These are phyloP conservation scores for Pisolithus albus DNA, from an alignment of 768 basidiomycete genomes.

Conservation along the genomic window DNA sequence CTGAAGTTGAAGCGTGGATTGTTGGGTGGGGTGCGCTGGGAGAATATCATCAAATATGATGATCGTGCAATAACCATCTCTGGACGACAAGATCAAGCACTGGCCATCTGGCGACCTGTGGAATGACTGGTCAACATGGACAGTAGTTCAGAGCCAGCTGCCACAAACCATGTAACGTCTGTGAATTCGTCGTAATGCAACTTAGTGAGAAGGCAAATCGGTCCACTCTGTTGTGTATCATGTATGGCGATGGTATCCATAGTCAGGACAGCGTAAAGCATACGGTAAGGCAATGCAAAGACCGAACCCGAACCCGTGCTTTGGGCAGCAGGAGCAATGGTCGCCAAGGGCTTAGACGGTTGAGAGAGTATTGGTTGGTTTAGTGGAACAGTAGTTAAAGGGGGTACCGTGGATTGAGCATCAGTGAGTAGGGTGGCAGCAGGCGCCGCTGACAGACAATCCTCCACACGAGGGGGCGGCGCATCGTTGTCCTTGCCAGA, in stretches of 20 bases:
- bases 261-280: constrained; percentile 92
- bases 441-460: constrained; percentile 5
- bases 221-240: constrained; percentile 93
- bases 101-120: constrained; percentile 94
- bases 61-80: constrained; percentile 96
- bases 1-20: constrained; percentile 83
- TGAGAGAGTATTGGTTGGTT: constrained; percentile 11
- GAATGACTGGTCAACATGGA: constrained; percentile 2
- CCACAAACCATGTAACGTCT: constrained; percentile 84
- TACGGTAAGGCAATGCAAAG: constrained; percentile 87
- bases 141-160: neutral
- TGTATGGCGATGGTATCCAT: constrained; percentile 95
- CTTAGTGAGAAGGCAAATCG: constrained; percentile 86
- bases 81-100: constrained; percentile 81
- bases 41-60: constrained; percentile 93
- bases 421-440: neutral
- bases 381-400: neutral
- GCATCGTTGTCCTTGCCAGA: constrained; percentile 29
- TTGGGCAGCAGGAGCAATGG: constrained; percentile 37
- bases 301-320: constrained; percentile 60
- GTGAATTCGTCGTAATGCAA: constrained; percentile 98
- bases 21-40: constrained; percentile 81
- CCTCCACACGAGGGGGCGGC: constrained; percentile 10
- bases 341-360: constrained; percentile 16
- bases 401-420: neutral